Conservation (phyloP, 1,284 basidiomycete species). For the Cerrena zonata region DNA sequence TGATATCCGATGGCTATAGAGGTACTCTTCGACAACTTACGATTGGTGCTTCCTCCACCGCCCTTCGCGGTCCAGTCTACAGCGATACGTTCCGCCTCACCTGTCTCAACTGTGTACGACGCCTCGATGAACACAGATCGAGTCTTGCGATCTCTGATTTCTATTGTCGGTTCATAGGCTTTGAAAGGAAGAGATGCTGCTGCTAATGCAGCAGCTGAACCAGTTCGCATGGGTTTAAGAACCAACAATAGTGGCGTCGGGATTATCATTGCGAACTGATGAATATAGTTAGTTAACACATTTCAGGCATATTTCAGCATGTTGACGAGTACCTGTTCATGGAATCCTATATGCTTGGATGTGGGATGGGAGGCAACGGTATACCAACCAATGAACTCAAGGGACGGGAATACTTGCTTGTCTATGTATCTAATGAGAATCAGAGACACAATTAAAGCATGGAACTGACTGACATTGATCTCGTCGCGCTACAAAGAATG, state of each 20-base stretch:
- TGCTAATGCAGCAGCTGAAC: constrained; percentile 45
- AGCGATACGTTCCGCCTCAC: constrained; percentile 96
- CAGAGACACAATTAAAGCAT: neutral
- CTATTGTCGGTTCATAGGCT: constrained; percentile 84
- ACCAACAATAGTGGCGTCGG: constrained; percentile 73
- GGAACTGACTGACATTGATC: constrained; percentile 73
- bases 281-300: neutral
- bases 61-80: constrained; percentile 93
- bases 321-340: constrained; percentile 65
- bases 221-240: constrained; percentile 52
- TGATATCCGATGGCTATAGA: no score
- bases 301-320: constrained; percentile 5
- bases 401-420: constrained; percentile 94
- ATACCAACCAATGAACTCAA: constrained; percentile 97
- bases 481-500: constrained; percentile 74
- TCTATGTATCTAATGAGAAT: constrained; percentile 44
- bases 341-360: constrained; percentile 69
- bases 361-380: constrained; percentile 73
- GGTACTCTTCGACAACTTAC: no score
- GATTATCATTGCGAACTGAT: constrained; percentile 66
- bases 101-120: constrained; percentile 86
- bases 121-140: constrained; percentile 79
- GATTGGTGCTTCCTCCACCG: constrained; percentile 75
- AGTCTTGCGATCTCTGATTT: constrained; percentile 71
- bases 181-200: constrained; percentile 76